A percentile compares a stretch with the other conserved stretches of the same genome.
Evolutionary conservation across 208 protist genomes (phyloP).

Genomic region (Crithidia mellificae): DNA sequence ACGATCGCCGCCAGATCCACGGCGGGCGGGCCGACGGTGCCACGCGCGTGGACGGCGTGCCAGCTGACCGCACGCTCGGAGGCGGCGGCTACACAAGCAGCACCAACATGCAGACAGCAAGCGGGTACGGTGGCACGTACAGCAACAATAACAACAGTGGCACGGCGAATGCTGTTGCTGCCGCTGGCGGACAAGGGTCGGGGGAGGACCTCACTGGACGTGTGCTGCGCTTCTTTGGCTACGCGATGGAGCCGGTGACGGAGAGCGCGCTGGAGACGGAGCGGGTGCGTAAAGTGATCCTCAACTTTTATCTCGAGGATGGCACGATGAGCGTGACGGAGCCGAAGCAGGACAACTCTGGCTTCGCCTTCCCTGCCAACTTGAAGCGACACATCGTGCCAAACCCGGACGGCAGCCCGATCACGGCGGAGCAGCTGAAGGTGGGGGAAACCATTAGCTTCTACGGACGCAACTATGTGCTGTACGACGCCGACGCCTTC

Average conservation of each 20-base stretch:
- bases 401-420: conserved; percentile 58
- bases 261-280: conserved; percentile 87
- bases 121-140: conserved; percentile 15
- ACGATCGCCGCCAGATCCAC: conserved; percentile 77
- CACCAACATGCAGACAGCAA: conserved; percentile 1
- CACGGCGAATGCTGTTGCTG: neutral
- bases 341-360: conserved; percentile 86
- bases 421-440: conserved; percentile 81
- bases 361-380: conserved; percentile 90
- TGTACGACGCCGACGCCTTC: conserved; percentile 94
- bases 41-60: conserved; percentile 57
- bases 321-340: conserved; percentile 94
- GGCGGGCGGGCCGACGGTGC: conserved; percentile 42
- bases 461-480: conserved; percentile 92
- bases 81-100: conserved; percentile 30
- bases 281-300: conserved; percentile 90
- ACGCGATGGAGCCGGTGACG: conserved; percentile 93
- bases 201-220: conserved; percentile 57
- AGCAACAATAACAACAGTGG: neutral
- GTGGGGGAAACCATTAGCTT: conserved; percentile 91
- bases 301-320: conserved; percentile 95
- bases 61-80: conserved; percentile 48
- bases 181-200: conserved; percentile 2
- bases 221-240: conserved; percentile 95
- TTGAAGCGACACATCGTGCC: conserved; percentile 93